Conservation (phyloP, 83 land plant genomes). For the Thuja plicata region DNA sequence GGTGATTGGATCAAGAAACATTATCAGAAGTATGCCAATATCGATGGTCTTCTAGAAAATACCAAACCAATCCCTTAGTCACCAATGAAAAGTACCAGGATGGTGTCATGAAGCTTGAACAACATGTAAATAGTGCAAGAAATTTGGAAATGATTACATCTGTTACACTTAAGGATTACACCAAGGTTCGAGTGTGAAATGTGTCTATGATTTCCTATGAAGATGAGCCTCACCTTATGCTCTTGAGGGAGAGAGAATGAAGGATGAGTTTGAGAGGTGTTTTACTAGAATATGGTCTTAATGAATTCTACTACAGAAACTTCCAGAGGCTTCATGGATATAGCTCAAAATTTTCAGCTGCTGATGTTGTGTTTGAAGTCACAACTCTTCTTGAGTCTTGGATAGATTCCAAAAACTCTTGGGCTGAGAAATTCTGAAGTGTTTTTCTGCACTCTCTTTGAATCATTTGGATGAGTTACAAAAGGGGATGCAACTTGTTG, state of each 20-base stretch:
- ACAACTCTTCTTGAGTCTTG: constrained; percentile 85
- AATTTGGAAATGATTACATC: constrained; percentile 71
- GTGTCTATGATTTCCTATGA: constrained; percentile 78
- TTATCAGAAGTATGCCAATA: too few species aligned
- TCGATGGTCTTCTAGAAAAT: too few species aligned
- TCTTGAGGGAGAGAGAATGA: constrained; percentile 77
- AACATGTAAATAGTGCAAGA: constrained; percentile 76
- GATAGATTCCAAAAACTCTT: constrained; percentile 37
- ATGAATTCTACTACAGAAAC: too few species aligned
- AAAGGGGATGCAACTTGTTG: constrained; percentile 80
- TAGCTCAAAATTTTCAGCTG: constrained; percentile 80
- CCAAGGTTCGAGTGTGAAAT: constrained; percentile 80
- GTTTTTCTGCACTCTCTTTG: constrained; percentile 79
- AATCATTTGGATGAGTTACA: constrained; percentile 58
- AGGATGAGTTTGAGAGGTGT: constrained; percentile 80
- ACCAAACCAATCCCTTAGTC: too few species aligned
- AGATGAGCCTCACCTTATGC: constrained; percentile 92
- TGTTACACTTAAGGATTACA: constrained; percentile 91
- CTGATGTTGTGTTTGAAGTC: constrained; percentile 92
- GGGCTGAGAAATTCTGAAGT: constrained; percentile 73
- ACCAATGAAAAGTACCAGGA: constrained; percentile 58
- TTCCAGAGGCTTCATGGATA: constrained; percentile 82
- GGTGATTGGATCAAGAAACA: too few species aligned
- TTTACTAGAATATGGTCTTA: too few species aligned
- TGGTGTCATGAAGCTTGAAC: constrained; percentile 88